Evolutionary conservation across 2,329 filamentous ascomycete genomes (phyloP), one percentile per base, ranked within the genome.

Genomic region (Aspergillus oerlinghausenensis): DNA sequence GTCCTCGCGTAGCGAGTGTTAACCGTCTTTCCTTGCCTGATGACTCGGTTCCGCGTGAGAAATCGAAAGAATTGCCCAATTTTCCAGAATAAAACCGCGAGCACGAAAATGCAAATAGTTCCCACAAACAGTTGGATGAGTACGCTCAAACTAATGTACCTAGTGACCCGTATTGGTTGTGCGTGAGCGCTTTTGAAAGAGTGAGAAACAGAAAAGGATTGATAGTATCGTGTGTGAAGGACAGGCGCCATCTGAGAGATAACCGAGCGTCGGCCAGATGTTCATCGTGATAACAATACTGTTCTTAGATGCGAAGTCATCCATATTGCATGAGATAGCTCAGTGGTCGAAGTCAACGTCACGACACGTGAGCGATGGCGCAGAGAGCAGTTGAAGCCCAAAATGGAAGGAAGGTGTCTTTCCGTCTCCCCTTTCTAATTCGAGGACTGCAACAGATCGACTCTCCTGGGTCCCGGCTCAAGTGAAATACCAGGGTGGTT

Each of bases 51-150:
- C 52, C 65, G 63, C 7, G 65, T 76, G 51, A 76, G 73, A 2
- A 55, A 67, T 52, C 75, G 73, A 56, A 74, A 57, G 53, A 73
- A 70, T 3, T 65, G 59, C 9, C 73, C 74, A 29, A 69, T 54
- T 53, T 73, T 77, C 75, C 75, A 77, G 52, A 73, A 67, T 5
- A 75, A 52, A 19, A 77, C 70, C 0, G 66, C 67, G 25, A 73
- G 51, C 40, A 75, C 53, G 38, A 77, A 77, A 45, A 76, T 75
- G 3, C 63, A 65, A 11, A 75, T 55, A 0, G 73, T 74, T 7
- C 70, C 73, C 1, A 67, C 63, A 23, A 77, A 69, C 1, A 77
- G 60, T 43, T 71, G 61, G 3, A 67, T 51, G 25, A 76, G 67
- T 0, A 71, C 62, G 19, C 63, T 68, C 11, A 69, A 48, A 49